A percentile compares a stretch with the other conserved stretches of the same genome.
phyloP scores from a whole-genome alignment of 345 rosid species.

The Salix purpurea region DNA sequence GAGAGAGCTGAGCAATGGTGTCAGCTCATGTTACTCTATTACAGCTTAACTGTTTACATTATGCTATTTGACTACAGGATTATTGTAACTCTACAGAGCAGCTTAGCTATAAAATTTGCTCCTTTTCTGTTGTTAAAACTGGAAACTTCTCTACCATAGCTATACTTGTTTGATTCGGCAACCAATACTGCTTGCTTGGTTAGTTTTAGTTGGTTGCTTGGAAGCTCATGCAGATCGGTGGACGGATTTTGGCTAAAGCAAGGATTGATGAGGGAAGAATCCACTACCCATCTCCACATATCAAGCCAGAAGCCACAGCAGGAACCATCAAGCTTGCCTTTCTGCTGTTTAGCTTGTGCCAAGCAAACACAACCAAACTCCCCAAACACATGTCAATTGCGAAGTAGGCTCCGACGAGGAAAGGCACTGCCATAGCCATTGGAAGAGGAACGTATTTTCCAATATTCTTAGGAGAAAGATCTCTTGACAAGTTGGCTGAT shows the following conservation, averaged over 20 bases:
- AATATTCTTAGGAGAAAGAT: slow-evolving; percentile 38
- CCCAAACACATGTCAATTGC: slow-evolving; percentile 61
- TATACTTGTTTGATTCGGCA: neutral
- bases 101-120: neutral
- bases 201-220: slow-evolving; percentile 21
- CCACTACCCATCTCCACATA: slow-evolving; percentile 95
- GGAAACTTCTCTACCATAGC: neutral
- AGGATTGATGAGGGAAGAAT: slow-evolving; percentile 78
- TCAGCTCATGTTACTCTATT: no score
- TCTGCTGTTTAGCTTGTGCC: slow-evolving; percentile 25
- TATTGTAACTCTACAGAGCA: neutral
- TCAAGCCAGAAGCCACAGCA: slow-evolving; percentile 85
- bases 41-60: no score
- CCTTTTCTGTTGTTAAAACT: neutral
- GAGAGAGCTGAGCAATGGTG: no score
- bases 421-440: slow-evolving; percentile 98
- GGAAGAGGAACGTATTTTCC: slow-evolving; percentile 85
- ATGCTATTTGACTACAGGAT: neutral
- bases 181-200: neutral
- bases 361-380: slow-evolving; percentile 21
- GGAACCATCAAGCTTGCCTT: slow-evolving; percentile 68
- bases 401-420: slow-evolving; percentile 83
- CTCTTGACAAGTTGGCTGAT: slow-evolving; percentile 60
- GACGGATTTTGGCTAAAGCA: slow-evolving; percentile 60
- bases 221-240: slow-evolving; percentile 85